Percentiles rank a stretch among this genome's conserved stretches.
Evolutionary conservation across 106 monocot species (phyloP).

Genomic region (Dendrobium chrysotoxum): DNA sequence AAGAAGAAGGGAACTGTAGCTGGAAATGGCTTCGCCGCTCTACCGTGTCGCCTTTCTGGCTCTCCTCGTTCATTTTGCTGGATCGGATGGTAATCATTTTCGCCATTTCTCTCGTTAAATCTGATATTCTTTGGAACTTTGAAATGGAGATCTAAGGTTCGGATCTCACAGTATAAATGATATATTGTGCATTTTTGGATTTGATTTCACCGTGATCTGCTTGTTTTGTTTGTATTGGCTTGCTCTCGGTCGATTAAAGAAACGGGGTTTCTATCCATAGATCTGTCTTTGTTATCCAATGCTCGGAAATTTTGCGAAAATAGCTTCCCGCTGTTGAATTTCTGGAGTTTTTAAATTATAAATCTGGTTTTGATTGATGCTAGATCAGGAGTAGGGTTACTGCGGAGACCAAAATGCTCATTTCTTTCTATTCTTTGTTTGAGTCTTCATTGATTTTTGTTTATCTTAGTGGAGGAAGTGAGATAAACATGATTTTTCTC

Average conservation of each 20-base stretch:
- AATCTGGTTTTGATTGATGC: too few species aligned
- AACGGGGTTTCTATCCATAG: too few species aligned
- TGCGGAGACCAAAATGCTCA: neutral
- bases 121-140: neutral
- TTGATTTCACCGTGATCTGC: neutral
- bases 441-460: too few species aligned
- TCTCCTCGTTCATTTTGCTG: neutral
- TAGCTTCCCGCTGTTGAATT: neutral
- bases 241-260: too few species aligned
- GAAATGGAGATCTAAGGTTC: neutral
- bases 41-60: neutral
- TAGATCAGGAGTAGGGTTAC: neutral
- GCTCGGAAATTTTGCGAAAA: neutral
- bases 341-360: too few species aligned
- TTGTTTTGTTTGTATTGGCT: neutral
- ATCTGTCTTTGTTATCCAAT: neutral
- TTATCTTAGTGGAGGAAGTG: too few species aligned
- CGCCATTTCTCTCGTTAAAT: neutral
- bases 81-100: neutral
- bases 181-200: neutral
- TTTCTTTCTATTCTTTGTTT: too few species aligned
- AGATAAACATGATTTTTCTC: too few species aligned
- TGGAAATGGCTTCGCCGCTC: neutral
- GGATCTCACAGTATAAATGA: too few species aligned
- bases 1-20: neutral